Evolutionary conservation across 495 filamentous ascomycete genomes (phyloP).

Genomic region (Xylaria venustula): DNA sequence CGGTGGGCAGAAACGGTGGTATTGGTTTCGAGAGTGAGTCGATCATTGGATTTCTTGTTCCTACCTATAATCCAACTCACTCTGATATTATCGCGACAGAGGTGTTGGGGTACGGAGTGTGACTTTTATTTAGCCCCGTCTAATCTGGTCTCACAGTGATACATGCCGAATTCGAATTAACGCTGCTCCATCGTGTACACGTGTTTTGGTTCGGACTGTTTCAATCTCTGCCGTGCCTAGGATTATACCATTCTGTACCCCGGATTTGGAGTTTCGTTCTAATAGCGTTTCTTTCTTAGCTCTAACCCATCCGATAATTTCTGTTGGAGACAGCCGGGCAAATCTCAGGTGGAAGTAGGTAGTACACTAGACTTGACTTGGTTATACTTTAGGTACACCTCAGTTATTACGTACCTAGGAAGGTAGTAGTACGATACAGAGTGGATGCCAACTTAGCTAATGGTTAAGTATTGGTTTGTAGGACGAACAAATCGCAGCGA

Average conservation of each 20-base stretch:
- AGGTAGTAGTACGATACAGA: neutral
- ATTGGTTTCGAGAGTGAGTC: neutral
- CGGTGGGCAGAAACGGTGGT: neutral
- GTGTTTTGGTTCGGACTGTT: constrained; percentile 1
- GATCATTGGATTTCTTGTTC: neutral
- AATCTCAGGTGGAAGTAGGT: neutral
- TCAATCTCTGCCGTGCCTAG: too few relatives aligned
- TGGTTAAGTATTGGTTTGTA: constrained; percentile 9
- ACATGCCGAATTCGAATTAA: neutral
- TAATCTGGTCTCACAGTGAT: neutral
- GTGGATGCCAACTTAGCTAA: constrained; percentile 13
- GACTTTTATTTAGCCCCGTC: neutral
- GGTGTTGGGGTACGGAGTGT: neutral
- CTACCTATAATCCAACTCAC: neutral
- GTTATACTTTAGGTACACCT: neutral
- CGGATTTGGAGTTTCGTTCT: neutral
- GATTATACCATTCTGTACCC: neutral
- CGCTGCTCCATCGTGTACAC: constrained; percentile 7
- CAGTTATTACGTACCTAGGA: neutral
- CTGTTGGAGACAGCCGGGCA: neutral
- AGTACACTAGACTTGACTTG: neutral
- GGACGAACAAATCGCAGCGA: neutral
- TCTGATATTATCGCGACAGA: neutral
- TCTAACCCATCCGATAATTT: neutral
- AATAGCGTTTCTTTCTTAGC: neutral